phyloP scores from a whole-genome alignment of 2,329 filamentous ascomycete genomes.

The Herpotrichia juniperi region DNA sequence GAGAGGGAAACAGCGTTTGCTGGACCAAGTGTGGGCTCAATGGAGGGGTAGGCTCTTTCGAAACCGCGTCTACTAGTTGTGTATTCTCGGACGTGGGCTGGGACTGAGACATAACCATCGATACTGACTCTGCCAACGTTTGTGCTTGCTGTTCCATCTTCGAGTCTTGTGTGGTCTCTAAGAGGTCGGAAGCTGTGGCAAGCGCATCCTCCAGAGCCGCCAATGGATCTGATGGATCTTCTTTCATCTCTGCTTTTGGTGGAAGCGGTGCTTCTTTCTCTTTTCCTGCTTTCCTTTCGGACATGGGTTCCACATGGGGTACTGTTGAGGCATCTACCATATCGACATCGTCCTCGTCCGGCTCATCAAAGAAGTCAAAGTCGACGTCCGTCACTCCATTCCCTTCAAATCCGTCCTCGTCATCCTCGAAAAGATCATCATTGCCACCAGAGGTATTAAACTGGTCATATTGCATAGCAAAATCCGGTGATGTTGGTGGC shows the following conservation, averaged over 20 bases:
- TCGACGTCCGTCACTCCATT: constrained; percentile 80
- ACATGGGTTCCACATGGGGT: constrained; percentile 18
- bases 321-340: constrained; percentile 36
- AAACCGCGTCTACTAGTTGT: background rate
- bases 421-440: constrained; percentile 72
- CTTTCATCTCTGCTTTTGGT: constrained; percentile 16
- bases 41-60: constrained; percentile 40
- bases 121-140: background rate
- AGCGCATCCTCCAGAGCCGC: constrained; percentile 37
- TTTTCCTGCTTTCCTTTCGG: constrained; percentile 7
- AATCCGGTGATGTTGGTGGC: constrained; percentile 28
- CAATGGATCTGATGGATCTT: constrained; percentile 33
- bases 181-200: constrained; percentile 14
- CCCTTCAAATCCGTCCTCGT: constrained; percentile 74
- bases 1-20: constrained; percentile 55
- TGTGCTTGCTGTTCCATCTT: constrained; percentile 6
- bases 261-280: constrained; percentile 8
- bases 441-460: constrained; percentile 30
- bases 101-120: background rate
- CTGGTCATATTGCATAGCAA: constrained; percentile 26
- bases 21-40: constrained; percentile 50
- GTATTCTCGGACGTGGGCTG: background rate
- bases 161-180: background rate
- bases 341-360: constrained; percentile 49
- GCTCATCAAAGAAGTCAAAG: constrained; percentile 82